Evolutionary conservation across 441 rosid genomes (phyloP).

Genomic region (Populus hybrid): DNA sequence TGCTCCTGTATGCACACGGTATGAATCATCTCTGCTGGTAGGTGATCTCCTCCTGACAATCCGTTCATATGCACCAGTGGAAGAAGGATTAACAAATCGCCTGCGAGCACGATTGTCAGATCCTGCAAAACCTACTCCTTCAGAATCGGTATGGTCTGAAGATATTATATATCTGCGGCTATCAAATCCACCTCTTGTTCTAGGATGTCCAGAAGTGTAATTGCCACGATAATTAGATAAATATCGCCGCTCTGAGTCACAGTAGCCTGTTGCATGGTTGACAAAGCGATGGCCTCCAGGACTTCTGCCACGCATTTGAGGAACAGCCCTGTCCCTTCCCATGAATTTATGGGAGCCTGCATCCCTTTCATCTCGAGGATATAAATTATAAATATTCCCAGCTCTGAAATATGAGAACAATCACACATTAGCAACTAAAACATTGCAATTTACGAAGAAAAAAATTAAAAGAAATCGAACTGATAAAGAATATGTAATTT

Average conservation of each 20-base stretch:
- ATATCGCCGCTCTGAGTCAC: slow-evolving; percentile 35
- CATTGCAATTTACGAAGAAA: neutral
- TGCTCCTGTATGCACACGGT: slow-evolving; percentile 22
- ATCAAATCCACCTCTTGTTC: slow-evolving; percentile 33
- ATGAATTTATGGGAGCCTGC: slow-evolving; percentile 23
- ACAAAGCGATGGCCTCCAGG: slow-evolving; percentile 30
- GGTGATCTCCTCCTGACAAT: slow-evolving; percentile 31
- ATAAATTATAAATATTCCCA: slow-evolving; percentile 21
- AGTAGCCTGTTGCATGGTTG: slow-evolving; percentile 21
- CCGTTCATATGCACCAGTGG: slow-evolving; percentile 32
- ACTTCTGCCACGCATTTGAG: slow-evolving; percentile 31
- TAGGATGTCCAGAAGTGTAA: slow-evolving; percentile 30
- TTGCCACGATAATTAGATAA: slow-evolving; percentile 24
- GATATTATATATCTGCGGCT: slow-evolving; percentile 28
- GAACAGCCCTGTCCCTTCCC: slow-evolving; percentile 35
- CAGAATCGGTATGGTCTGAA: slow-evolving; percentile 30
- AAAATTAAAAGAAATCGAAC: neutral
- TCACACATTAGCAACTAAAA: neutral
- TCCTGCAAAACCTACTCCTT: slow-evolving; percentile 25
- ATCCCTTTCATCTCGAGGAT: slow-evolving; percentile 27
- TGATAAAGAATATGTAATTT: neutral
- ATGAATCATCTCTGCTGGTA: slow-evolving; percentile 24
- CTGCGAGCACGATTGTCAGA: slow-evolving; percentile 31
- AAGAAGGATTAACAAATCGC: slow-evolving; percentile 31
- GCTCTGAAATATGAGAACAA: slow-evolving; percentile 28